Conservation (phyloP, 2,329 filamentous ascomycete genomes). For the Chaetomiaceae sp. region DNA sequence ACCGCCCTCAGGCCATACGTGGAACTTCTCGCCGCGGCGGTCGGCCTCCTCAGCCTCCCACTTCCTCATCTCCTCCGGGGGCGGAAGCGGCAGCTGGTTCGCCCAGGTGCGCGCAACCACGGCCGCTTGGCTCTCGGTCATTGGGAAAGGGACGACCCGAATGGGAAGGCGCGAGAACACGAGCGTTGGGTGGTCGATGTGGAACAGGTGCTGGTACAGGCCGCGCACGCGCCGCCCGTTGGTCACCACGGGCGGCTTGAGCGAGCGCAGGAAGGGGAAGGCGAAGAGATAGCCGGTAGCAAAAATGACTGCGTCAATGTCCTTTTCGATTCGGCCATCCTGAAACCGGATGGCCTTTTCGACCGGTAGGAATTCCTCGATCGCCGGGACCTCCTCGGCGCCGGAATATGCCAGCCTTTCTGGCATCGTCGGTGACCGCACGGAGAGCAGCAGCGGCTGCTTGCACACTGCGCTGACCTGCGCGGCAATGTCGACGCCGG, state of each 20-base stretch:
- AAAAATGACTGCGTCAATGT: constrained; percentile 74
- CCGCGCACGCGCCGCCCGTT: constrained; percentile 65
- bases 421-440: constrained; percentile 42
- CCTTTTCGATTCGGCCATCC: constrained; percentile 56
- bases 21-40: constrained; percentile 36
- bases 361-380: constrained; percentile 49
- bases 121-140: constrained; percentile 73
- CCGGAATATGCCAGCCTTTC: constrained; percentile 40
- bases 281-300: constrained; percentile 87
- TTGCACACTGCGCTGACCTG: constrained; percentile 62
- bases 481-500: constrained; percentile 72
- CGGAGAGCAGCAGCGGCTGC: constrained; percentile 59
- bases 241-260: constrained; percentile 50
- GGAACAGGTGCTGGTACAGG: constrained; percentile 75
- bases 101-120: constrained; percentile 73
- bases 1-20: constrained; percentile 46
- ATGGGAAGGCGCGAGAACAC: constrained; percentile 71
- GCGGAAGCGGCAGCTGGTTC: constrained; percentile 60
- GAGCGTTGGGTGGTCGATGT: constrained; percentile 68
- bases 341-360: constrained; percentile 57
- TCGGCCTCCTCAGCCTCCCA: constrained; percentile 63
- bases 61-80: constrained; percentile 53
- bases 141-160: constrained; percentile 80
- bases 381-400: constrained; percentile 50
- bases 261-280: constrained; percentile 60